Base-by-base conservation (phyloP, 192 early-diverging fungal species). In the Spizellomyces sp. region DNA sequence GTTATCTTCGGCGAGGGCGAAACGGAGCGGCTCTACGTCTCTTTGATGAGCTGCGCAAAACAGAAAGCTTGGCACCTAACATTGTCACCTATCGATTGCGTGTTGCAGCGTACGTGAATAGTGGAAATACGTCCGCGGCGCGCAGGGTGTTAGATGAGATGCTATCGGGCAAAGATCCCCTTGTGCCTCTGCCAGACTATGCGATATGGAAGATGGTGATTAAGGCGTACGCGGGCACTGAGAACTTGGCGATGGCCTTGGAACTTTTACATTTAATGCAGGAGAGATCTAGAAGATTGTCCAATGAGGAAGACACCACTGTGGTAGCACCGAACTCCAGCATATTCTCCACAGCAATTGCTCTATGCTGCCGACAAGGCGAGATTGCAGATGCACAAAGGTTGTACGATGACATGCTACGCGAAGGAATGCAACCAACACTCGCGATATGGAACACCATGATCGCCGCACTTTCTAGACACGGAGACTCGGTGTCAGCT, bases 101-200 rank as follows among this genome's bases (percentile, higher is more conserved):
- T 45, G 48, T 70, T 14, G 68, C 68, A 6, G 68, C 68, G 8
- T 48, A 60, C 21, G 58, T 57, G 8, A 70, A 70, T 36, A 61
- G 45, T 14, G 55, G 58, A 22, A 70, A 70, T 15, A 12, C 22
- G 7, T 56, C 10, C 14, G 57, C 68, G 27, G 68, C 21, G 2
- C 17, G 14, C 15, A 61, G 48, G 21, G 14, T 62, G 9, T 59
- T 70, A 14, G 17, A 44, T 10, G 68, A 70, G 9, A 70, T 70
- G 68, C 7, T 70, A 5, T 9, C 14, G 8, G 9, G 45, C 6
- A 48, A 6, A 7, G 9, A 21, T 46, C 42, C 58, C 57, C 9
- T n/a, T n/a, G 58, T 60, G 5, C 68, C 68, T 5, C 15, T 22
- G 22, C 68, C 68, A 21, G 68, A 70, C 41, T 58, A 58, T 62